phyloP scores from a whole-genome alignment of 371 early-diverging fungal species.

The Apophysomyces variabilis region DNA sequence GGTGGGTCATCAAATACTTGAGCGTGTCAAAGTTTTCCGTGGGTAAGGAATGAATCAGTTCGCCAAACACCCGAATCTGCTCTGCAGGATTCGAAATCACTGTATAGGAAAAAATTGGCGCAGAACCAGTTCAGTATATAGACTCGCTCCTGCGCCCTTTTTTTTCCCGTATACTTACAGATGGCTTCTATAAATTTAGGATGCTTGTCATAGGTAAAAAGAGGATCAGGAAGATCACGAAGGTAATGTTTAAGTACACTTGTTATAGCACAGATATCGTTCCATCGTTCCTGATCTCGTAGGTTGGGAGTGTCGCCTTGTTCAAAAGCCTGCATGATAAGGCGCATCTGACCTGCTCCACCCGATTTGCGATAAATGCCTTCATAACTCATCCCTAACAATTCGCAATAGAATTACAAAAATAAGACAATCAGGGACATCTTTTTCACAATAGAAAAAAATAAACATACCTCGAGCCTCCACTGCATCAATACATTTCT shows the following conservation, averaged over 20 bases:
- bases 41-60: constrained; percentile 41
- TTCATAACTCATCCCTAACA: constrained; percentile 50
- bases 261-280: constrained; percentile 77
- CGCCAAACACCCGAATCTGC: constrained; percentile 22
- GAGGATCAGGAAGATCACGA: constrained; percentile 88
- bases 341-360: constrained; percentile 75
- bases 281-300: constrained; percentile 53
- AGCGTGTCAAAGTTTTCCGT: constrained; percentile 49
- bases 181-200: constrained; percentile 73
- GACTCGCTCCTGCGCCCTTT: too few relatives aligned
- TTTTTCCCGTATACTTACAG: constrained; percentile 38
- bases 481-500: constrained; percentile 75
- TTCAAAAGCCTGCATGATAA: constrained; percentile 60
- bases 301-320: constrained; percentile 51
- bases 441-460: background rate
- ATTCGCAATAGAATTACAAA: background rate
- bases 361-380: constrained; percentile 94
- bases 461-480: constrained; percentile 53
- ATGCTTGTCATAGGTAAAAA: constrained; percentile 83
- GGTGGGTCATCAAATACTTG: constrained; percentile 43
- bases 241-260: constrained; percentile 94
- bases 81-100: constrained; percentile 26
- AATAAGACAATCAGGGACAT: background rate
- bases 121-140: too few relatives aligned
- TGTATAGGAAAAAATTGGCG: constrained; percentile 2